These are phyloP conservation scores for Spathaspora passalidarum DNA, from an alignment of 805 yeast species.

Conservation along the genomic window DNA sequence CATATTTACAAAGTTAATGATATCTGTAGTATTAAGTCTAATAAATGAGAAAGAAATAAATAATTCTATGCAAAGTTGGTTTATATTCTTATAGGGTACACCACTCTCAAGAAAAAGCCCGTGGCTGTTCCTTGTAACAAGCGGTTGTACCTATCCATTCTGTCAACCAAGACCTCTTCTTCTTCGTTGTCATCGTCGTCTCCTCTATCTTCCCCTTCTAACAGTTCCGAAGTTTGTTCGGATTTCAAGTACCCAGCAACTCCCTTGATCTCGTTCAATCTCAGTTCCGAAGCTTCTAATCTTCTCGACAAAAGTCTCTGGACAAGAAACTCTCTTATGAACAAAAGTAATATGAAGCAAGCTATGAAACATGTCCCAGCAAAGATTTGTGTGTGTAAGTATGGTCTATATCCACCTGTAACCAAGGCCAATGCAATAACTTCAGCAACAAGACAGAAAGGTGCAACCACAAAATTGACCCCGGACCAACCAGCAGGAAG, in stretches of 20 bases:
- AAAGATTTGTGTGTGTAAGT: constrained; percentile 57
- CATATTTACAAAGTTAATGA: background rate
- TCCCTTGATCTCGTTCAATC: constrained; percentile 2
- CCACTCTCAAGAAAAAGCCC: constrained; percentile 14
- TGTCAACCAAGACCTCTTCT: constrained; percentile 13
- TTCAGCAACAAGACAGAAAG: constrained; percentile 46
- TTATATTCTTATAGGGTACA: constrained; percentile 22
- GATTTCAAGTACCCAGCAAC: constrained; percentile 11
- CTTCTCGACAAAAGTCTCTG: constrained; percentile 30
- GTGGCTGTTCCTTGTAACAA: constrained; percentile 9
- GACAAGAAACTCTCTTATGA: constrained; percentile 53
- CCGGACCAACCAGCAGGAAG: constrained; percentile 41
- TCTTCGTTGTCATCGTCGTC: constrained; percentile 8
- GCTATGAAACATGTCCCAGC: constrained; percentile 50
- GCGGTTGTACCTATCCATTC: constrained; percentile 17
- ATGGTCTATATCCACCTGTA: constrained; percentile 35
- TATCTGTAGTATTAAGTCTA: background rate
- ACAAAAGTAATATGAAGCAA: constrained; percentile 40
- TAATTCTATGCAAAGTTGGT: background rate
- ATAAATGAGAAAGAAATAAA: background rate
- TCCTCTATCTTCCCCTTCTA: no score
- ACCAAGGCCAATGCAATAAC: constrained; percentile 52
- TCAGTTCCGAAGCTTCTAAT: constrained; percentile 6
- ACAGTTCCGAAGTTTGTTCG: constrained; percentile 3
- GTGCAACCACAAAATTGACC: constrained; percentile 28